Conservation (phyloP, 2,329 filamentous ascomycete genomes). For the Sarocladiaceae sp. region DNA sequence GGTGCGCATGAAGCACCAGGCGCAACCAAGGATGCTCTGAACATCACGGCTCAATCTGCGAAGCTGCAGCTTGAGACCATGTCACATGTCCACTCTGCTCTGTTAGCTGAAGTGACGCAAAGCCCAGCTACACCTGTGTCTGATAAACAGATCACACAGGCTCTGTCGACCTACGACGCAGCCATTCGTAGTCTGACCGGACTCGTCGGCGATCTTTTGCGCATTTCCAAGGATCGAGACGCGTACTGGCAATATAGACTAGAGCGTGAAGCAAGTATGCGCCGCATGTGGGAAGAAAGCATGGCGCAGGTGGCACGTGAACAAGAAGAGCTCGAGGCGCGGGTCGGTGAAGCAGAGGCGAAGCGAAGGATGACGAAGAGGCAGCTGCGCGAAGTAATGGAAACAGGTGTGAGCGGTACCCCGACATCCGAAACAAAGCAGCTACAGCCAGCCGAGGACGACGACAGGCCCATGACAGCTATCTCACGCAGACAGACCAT, state of each 20-base stretch:
- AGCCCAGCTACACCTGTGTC: constrained; percentile 71
- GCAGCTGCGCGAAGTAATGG: constrained; percentile 80
- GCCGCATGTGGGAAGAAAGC: constrained; percentile 97
- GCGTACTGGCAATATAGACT: constrained; percentile 95
- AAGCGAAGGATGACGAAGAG: constrained; percentile 88
- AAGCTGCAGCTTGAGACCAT: constrained; percentile 90
- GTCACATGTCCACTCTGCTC: constrained; percentile 76
- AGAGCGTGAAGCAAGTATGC: constrained; percentile 85
- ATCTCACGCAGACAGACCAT: constrained; percentile 57
- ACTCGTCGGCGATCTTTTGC: constrained; percentile 79
- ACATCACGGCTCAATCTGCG: constrained; percentile 94
- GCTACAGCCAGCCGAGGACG: constrained; percentile 21
- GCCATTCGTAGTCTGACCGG: constrained; percentile 84
- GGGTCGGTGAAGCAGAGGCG: constrained; percentile 82
- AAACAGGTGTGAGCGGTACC: constrained; percentile 37
- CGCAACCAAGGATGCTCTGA: constrained; percentile 86
- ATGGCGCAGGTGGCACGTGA: constrained; percentile 96
- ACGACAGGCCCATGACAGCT: constrained; percentile 35
- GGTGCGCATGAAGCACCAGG: constrained; percentile 72
- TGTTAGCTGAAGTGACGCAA: constrained; percentile 62
- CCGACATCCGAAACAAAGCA: constrained; percentile 13
- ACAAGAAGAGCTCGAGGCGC: constrained; percentile 85
- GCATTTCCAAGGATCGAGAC: constrained; percentile 91
- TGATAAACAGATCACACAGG: constrained; percentile 71
- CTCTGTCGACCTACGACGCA: constrained; percentile 79